phyloP scores from a whole-genome alignment of 768 basidiomycete species.

The Exsudoporus frostii region DNA sequence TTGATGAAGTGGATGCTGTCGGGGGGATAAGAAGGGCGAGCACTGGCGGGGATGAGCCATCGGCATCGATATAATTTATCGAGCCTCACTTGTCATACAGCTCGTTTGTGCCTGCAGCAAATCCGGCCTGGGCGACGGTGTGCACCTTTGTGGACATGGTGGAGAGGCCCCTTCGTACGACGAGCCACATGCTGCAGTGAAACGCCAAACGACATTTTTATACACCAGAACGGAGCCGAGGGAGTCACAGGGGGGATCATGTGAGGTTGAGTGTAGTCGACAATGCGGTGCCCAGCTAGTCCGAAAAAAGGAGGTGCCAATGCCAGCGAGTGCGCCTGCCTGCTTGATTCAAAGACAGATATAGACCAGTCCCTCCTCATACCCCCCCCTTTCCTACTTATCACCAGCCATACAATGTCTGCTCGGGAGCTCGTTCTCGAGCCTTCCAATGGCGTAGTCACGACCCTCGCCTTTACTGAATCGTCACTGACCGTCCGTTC shows the following conservation, averaged over 20 bases:
- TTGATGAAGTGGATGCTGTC: constrained; percentile 61
- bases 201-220: background rate
- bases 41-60: constrained; percentile 39
- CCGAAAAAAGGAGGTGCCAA: background rate
- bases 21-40: constrained; percentile 79
- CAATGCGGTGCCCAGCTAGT: no score
- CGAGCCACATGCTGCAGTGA: background rate
- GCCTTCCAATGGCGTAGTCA: constrained; percentile 5
- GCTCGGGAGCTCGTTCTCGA: constrained; percentile 20
- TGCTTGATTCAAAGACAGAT: background rate
- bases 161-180: background rate
- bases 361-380: background rate
- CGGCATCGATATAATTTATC: no score
- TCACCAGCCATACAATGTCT: constrained; percentile 12
- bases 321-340: no score
- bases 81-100: constrained; percentile 50
- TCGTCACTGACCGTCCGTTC: constrained; percentile 26
- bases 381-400: background rate
- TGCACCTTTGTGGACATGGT: constrained; percentile 49
- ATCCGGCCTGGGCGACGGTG: constrained; percentile 65
- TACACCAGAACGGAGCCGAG: constrained; percentile 1
- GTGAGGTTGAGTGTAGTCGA: no score
- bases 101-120: constrained; percentile 78
- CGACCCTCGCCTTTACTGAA: constrained; percentile 28
- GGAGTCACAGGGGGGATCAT: no score